Percentiles rank a stretch among this genome's conserved stretches.
phyloP scores from a whole-genome alignment of 176 grass and related monocot species.

The Lolium perenne region DNA sequence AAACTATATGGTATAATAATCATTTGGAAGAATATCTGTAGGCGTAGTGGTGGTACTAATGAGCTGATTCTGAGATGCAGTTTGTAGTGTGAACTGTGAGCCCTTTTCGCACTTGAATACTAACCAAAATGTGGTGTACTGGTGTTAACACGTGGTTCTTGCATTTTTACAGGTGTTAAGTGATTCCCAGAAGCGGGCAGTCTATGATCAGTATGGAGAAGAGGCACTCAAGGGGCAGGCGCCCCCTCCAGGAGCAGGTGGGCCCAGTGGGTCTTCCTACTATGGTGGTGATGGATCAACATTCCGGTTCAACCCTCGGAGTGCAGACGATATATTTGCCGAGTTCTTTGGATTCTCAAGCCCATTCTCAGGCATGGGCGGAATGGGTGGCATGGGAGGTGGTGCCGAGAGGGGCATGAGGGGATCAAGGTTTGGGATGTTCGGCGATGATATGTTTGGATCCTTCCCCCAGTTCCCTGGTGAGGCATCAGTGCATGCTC shows the following conservation, averaged over 20 bases:
- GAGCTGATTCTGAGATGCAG: neutral
- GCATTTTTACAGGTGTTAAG: slow-evolving; percentile 64
- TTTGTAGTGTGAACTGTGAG: neutral
- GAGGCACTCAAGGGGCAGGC: slow-evolving; percentile 77
- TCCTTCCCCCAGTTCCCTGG: slow-evolving; percentile 40
- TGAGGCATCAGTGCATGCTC: slow-evolving; percentile 58
- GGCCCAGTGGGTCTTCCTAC: slow-evolving; percentile 49
- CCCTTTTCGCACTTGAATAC: neutral
- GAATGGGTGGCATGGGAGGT: slow-evolving; percentile 52
- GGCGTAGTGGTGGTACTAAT: neutral
- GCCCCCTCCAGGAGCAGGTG: slow-evolving; percentile 60
- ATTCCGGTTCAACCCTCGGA: slow-evolving; percentile 76
- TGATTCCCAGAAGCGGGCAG: slow-evolving; percentile 72
- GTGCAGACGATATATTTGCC: slow-evolving; percentile 77
- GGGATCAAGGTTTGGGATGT: slow-evolving; percentile 58
- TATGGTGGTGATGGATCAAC: slow-evolving; percentile 46
- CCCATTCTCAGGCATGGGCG: slow-evolving; percentile 54
- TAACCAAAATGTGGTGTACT: neutral
- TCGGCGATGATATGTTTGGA: slow-evolving; percentile 59
- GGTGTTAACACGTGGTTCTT: neutral
- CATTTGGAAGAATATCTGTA: neutral
- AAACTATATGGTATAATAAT: neutral
- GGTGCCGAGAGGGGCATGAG: slow-evolving; percentile 46
- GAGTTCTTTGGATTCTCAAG: slow-evolving; percentile 83
- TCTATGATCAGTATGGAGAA: slow-evolving; percentile 83